Base-by-base conservation (phyloP, 352 stramenopile species). In the Globisporangium rhizosaccharum region DNA sequence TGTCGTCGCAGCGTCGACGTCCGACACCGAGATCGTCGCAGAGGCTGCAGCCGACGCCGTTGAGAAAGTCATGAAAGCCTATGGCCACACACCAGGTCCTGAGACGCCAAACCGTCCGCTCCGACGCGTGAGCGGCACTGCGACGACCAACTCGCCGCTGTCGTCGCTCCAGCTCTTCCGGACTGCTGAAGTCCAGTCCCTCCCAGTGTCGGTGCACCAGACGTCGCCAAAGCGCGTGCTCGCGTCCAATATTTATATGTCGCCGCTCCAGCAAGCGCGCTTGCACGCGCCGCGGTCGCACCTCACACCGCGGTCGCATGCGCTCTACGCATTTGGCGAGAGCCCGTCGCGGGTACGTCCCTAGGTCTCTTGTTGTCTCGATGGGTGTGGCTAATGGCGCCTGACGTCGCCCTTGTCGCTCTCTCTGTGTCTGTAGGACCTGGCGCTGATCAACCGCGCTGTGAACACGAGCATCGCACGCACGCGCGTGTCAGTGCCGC, bases 161-260 rank as follows among this genome's bases (percentile, higher is more conserved):
- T 70, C 70, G 33, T 66, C 74, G 12, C 56, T 79, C 18, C 77
- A 79, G 26, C 73, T 90, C 66, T 88, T 90, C 49, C 88, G 78
- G 0, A 80, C 71, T 2, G 66, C 82, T 1, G 83, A 94, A 69
- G 84, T 92, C 36, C 77, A 92, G 73, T 80, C 79, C 18, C 71
- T 93, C 9, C 86, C 86, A 0, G 75, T 91, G 41, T 82, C 86
- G 5, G 77, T 91, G 42, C 73, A 88, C 39, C 81, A 91, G 61
- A 76, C 79, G 37, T 95, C 86, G 2, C 86, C 86, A 2, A 89
- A 92, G 62, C 86, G 86, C 23, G 78, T 95, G 57, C 67, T 77
- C 33, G 70, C 73, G 17, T 91, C 84, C 33, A 95, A 95, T 57
- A 70, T 95, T 18, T 95, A 91, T 66, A 90, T 95, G 78, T 92